phyloP scores from a whole-genome alignment of 352 stramenopile species.

The Phytophthora tentaculata region DNA sequence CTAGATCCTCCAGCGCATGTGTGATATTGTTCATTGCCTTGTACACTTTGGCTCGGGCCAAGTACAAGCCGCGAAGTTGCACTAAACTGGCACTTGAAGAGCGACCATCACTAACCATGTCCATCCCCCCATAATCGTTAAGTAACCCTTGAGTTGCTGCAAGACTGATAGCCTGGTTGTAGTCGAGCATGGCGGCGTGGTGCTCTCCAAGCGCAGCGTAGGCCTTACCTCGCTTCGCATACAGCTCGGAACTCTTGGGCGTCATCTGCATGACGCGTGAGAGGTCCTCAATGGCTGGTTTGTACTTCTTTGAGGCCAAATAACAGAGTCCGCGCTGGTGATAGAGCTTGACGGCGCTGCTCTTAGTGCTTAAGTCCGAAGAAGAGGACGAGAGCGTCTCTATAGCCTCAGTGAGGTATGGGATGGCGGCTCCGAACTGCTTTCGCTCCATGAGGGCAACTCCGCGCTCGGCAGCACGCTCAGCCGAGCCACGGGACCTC shows the following conservation, averaged over 20 bases:
- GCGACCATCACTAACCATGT: conserved; percentile 27
- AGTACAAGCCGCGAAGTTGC: conserved; percentile 52
- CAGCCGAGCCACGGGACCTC: conserved; percentile 5
- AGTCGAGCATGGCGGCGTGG: conserved; percentile 66
- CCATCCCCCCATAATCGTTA: conserved; percentile 23
- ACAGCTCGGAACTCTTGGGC: conserved; percentile 69
- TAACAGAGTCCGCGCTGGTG: conserved; percentile 70
- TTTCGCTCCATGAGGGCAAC: conserved; percentile 59
- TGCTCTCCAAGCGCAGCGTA: conserved; percentile 62
- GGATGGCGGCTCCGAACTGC: conserved; percentile 63
- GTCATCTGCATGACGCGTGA: conserved; percentile 71
- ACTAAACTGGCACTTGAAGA: conserved; percentile 35
- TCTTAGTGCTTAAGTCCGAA: conserved; percentile 9
- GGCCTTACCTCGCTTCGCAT: conserved; percentile 67
- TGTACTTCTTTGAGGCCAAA: conserved; percentile 58
- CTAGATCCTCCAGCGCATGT: conserved; percentile 62
- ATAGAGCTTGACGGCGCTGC: conserved; percentile 58
- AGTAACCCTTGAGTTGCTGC: conserved; percentile 44
- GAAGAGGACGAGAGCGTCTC: conserved; percentile 22
- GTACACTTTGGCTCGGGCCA: conserved; percentile 64
- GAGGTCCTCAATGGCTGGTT: conserved; percentile 76
- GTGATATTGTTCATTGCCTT: conserved; percentile 61
- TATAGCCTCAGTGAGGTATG: conserved; percentile 63
- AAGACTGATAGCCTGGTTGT: conserved; percentile 65
- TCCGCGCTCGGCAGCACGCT: conserved; percentile 43